These are phyloP conservation scores for Berberis vulgaris DNA, from an alignment of 164 flowering plant genomes.

Conservation along the genomic window DNA sequence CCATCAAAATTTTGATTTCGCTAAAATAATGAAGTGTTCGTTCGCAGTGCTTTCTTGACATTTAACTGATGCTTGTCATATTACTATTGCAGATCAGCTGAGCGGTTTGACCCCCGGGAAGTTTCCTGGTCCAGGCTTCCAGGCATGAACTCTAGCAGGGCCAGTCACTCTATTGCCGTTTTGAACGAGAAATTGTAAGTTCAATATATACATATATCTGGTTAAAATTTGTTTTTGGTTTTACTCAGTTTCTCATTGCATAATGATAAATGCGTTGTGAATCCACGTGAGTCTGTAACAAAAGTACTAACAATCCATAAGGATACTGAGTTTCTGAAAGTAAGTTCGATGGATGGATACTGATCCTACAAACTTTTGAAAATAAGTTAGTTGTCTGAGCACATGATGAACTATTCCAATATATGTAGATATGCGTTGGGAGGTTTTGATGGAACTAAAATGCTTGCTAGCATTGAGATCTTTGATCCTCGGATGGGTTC, in stretches of 20 bases:
- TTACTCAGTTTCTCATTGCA: background rate
- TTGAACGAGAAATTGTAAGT: conserved; percentile 76
- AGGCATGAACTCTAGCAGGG: conserved; percentile 55
- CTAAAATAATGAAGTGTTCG: too few species aligned
- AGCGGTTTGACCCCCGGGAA: conserved; percentile 83
- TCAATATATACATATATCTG: background rate
- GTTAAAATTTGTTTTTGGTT: background rate
- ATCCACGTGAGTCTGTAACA: background rate
- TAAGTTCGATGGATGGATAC: too few species aligned
- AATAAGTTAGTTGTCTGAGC: background rate
- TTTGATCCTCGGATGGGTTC: conserved; percentile 69
- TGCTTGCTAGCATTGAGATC: conserved; percentile 60
- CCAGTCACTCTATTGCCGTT: conserved; percentile 56
- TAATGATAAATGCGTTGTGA: background rate
- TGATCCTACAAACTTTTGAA: background rate
- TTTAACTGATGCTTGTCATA: too few species aligned
- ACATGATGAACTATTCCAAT: background rate
- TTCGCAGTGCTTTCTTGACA: too few species aligned
- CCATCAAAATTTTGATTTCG: too few species aligned
- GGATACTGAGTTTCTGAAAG: too few species aligned
- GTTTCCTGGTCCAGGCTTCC: conserved; percentile 62
- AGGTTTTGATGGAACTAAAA: conserved; percentile 67
- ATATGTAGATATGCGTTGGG: conserved; percentile 67
- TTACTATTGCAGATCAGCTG: conserved; percentile 48
- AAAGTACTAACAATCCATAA: background rate